Evolutionary conservation across 83 land plant genomes (phyloP), one percentile per base, ranked within the genome.

Genomic region (Diphasiastrum complanatum): DNA sequence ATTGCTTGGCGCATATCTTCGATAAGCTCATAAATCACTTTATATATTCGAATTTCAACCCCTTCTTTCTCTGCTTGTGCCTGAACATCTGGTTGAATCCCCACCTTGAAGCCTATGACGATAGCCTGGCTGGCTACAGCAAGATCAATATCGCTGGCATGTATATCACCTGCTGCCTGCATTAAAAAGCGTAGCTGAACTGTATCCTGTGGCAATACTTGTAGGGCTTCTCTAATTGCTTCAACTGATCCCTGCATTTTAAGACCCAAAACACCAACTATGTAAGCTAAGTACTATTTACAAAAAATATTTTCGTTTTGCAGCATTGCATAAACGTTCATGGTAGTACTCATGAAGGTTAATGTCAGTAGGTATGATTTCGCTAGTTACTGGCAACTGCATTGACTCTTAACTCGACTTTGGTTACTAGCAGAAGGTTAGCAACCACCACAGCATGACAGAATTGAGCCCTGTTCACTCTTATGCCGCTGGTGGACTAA

Each of bases 241-340:
- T 90, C 97, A 45, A 95, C 80, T 14, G 99, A 76, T 47, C 99
- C 99, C 99, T 93, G 72, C n/a, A n/a, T n/a, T n/a, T n/a, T n/a
- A n/a, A n/a, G n/a, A n/a, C n/a, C n/a, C n/a, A n/a, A n/a, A n/a
- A n/a, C n/a, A n/a, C n/a, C n/a, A n/a, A n/a, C n/a, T n/a, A n/a
- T n/a, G n/a, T n/a, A n/a, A n/a, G n/a, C n/a, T n/a, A n/a, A n/a
- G n/a, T n/a, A n/a, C n/a, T n/a, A n/a, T n/a, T n/a, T n/a, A n/a
- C n/a, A n/a, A n/a, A n/a, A n/a, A n/a, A n/a, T n/a, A n/a, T n/a
- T n/a, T n/a, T n/a, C n/a, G n/a, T n/a, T n/a, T n/a, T n/a, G n/a
- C n/a, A n/a, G n/a, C n/a, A n/a, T n/a, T n/a, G n/a, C n/a, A n/a
- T n/a, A n/a, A n/a, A n/a, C n/a, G n/a, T n/a, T n/a, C n/a, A n/a